Base-by-base conservation (phyloP, 306 rosid species). In the Dalbergia cochinchinensis region DNA sequence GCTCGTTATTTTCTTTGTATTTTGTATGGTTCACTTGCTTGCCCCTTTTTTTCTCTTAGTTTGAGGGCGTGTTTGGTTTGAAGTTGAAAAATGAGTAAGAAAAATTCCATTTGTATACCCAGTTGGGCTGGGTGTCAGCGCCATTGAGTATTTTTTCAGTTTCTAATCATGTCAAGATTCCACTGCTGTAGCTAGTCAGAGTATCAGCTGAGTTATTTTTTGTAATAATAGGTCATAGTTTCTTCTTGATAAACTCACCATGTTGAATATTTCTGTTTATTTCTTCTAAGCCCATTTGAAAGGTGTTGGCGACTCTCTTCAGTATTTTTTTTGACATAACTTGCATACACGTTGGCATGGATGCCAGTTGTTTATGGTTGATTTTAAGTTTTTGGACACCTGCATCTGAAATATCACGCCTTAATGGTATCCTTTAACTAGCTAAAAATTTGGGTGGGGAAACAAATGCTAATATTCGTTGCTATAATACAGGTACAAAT, bases 401-500 rank as follows among this genome's bases (percentile, higher is more conserved):
- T 9, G 34, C 42, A 19, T 78, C 51, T 76, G 60, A 59, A 62
- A 82, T 55, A 35, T 44, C 51, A 35, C 45, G 34, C 34, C 11
- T 10, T 59, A 15, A 54, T 65, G 41, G 22, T 31, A 20, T 75
- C 26, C 22, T 61, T 54, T 60, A 63, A 48, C 39, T 50, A 11
- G 82, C 69, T 57, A 58, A 74, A 42, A 55, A 1, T 22, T 75
- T 76, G 41, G 65, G 55, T 20, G 50, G 79, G 60, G 71, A 67
- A 41, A 51, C 50, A 7, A 66, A 65, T 83, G 78, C 73, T 74
- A 61, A 59, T 74, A 86, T 35, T 79, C 41, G 33, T 54, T 54
- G 60, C 75, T 74, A 26, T 35, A 78, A 64, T 85, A 77, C 92
- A 96, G 99, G 96, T 96, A 54, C 99, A 93, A 84, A 91, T 96